Evolutionary conservation across 2,329 filamentous ascomycete species (phyloP).

Genomic region (Orbilia blumenaviensis): DNA sequence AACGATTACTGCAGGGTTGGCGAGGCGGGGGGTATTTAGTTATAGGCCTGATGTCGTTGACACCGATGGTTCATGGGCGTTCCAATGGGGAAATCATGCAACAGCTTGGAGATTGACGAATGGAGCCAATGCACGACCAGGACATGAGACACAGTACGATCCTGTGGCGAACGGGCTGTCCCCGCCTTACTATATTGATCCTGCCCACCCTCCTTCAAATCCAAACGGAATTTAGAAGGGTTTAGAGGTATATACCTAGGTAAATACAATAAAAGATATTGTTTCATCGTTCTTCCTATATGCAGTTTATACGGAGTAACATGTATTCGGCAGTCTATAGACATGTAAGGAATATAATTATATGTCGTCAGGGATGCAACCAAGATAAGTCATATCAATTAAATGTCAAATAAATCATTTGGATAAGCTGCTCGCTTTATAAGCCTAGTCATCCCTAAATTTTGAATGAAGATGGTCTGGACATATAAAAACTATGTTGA

Average conservation of each 20-base stretch:
- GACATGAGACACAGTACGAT: not conserved
- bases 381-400: too few species aligned
- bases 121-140: not conserved
- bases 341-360: too few species aligned
- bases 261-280: too few species aligned
- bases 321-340: too few species aligned
- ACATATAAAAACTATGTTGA: too few species aligned
- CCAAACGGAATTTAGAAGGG: not conserved
- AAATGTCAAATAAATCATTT: too few species aligned
- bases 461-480: too few species aligned
- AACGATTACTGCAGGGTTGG: not conserved
- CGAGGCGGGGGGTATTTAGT: not conserved
- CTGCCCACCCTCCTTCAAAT: not conserved
- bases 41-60: not conserved
- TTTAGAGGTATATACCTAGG: not conserved
- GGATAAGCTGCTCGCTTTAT: too few species aligned
- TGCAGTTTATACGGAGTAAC: too few species aligned
- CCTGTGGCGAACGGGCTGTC: not conserved
- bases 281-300: too few species aligned
- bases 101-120: slow-evolving; percentile 2
- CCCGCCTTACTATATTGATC: not conserved
- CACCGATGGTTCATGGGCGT: not conserved
- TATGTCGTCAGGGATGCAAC: too few species aligned
- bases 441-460: too few species aligned
- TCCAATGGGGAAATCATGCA: not conserved